These are phyloP conservation scores for Trichoderma atrobrunneum DNA, from an alignment of 2,329 filamentous ascomycete genomes.

Conservation along the genomic window DNA sequence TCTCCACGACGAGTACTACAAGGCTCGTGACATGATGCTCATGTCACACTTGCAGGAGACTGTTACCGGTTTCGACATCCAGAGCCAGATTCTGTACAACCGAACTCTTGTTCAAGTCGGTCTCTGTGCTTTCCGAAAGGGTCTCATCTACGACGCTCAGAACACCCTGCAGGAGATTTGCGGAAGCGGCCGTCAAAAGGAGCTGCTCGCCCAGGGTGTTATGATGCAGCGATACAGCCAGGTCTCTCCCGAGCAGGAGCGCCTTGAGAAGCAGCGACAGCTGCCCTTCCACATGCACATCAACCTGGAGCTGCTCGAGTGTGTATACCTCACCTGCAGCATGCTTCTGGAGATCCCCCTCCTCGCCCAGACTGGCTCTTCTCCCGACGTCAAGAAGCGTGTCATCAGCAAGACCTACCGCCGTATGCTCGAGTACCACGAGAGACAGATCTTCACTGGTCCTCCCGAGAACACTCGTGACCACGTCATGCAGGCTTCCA, in stretches of 20 bases:
- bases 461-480: constrained; percentile 98
- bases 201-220: constrained; percentile 93
- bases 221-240: constrained; percentile 97
- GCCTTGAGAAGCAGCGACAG: constrained; percentile 93
- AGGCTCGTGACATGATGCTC: constrained; percentile 96
- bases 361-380: constrained; percentile 92
- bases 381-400: constrained; percentile 94
- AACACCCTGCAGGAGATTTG: constrained; percentile 98
- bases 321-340: constrained; percentile 96
- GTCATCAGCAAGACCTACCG: constrained; percentile 99
- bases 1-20: constrained; percentile 96
- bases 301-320: constrained; percentile 96
- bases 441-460: constrained; percentile 98
- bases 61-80: constrained; percentile 93
- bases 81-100: constrained; percentile 98
- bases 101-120: constrained; percentile 95
- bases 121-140: constrained; percentile 95
- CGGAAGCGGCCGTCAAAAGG: constrained; percentile 95
- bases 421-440: constrained; percentile 98
- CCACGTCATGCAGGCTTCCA: constrained; percentile 98
- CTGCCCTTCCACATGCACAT: constrained; percentile 99
- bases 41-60: constrained; percentile 99
- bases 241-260: constrained; percentile 96
- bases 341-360: constrained; percentile 99
- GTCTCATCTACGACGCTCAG: constrained; percentile 95